phyloP scores from a whole-genome alignment of 495 filamentous ascomycete species.

The Xylaria palmicola region DNA sequence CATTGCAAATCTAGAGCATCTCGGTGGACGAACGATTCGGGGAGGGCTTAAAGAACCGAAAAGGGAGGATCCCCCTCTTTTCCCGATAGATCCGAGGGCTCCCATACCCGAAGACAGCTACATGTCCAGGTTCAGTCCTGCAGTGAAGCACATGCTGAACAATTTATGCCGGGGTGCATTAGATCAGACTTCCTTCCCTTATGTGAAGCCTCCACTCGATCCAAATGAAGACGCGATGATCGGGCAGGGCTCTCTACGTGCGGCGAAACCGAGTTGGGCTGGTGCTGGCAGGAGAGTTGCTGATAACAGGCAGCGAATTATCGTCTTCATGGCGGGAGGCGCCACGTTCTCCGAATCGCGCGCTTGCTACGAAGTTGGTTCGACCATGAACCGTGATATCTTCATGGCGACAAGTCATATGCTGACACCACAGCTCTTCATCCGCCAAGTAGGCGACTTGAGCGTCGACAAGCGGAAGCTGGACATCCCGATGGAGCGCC shows the following conservation, averaged over 20 bases:
- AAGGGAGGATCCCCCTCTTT: conserved; percentile 62
- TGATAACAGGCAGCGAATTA: conserved; percentile 84
- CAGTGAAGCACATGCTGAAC: conserved; percentile 78
- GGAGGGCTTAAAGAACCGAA: conserved; percentile 71
- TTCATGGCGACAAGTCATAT: conserved; percentile 91
- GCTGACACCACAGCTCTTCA: conserved; percentile 75
- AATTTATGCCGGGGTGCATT: conserved; percentile 63
- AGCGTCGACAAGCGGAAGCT: conserved; percentile 70
- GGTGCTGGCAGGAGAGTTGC: conserved; percentile 69
- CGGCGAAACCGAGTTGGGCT: conserved; percentile 91
- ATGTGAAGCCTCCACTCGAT: conserved; percentile 68
- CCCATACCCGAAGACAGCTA: conserved; percentile 58
- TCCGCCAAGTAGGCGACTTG: conserved; percentile 79
- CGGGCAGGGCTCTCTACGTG: conserved; percentile 75
- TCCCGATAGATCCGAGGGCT: conserved; percentile 58
- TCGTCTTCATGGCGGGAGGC: conserved; percentile 95
- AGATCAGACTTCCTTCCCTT: conserved; percentile 74
- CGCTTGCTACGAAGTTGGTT: conserved; percentile 83
- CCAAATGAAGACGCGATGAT: conserved; percentile 54
- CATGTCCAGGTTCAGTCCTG: conserved; percentile 69
- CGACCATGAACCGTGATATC: conserved; percentile 70
- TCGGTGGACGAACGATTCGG: conserved; percentile 75
- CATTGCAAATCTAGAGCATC: conserved; percentile 74
- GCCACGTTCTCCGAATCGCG: conserved; percentile 89
- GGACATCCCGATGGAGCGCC: conserved; percentile 77